Evolutionary conservation across 495 filamentous ascomycete genomes (phyloP).

Genomic region (Chlorociboria aeruginascens): DNA sequence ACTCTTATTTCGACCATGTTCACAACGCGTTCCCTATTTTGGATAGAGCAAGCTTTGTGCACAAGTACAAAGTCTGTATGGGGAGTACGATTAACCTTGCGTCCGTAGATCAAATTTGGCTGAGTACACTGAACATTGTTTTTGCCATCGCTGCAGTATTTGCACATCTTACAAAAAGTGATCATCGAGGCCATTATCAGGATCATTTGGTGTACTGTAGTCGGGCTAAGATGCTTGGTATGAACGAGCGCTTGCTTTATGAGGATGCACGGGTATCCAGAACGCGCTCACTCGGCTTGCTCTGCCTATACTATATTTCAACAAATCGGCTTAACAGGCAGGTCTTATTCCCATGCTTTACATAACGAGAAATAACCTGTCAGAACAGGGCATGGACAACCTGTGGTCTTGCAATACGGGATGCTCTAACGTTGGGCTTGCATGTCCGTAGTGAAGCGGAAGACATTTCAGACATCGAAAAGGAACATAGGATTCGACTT

Average conservation of each 20-base stretch:
- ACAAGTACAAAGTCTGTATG: slow-evolving; percentile 27
- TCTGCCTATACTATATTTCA: slow-evolving; percentile 46
- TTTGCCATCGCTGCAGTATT: slow-evolving; percentile 49
- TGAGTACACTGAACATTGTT: slow-evolving; percentile 49
- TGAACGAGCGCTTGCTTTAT: slow-evolving; percentile 40
- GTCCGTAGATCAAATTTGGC: slow-evolving; percentile 28
- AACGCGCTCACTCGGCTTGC: slow-evolving; percentile 44
- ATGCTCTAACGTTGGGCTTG: slow-evolving; percentile 46
- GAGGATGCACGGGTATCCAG: slow-evolving; percentile 44
- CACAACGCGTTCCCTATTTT: slow-evolving; percentile 52
- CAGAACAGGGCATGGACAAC: slow-evolving; percentile 46
- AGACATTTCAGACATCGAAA: slow-evolving; percentile 35
- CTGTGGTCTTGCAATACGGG: slow-evolving; percentile 43
- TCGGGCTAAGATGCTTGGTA: slow-evolving; percentile 37
- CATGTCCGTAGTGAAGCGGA: slow-evolving; percentile 43
- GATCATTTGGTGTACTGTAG: slow-evolving; percentile 43
- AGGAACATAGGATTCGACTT: slow-evolving; percentile 43
- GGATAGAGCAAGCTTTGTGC: slow-evolving; percentile 39
- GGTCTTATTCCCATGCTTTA: slow-evolving; percentile 2
- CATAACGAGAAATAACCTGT: too few relatives aligned
- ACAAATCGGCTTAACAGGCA: slow-evolving; percentile 51
- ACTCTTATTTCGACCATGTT: slow-evolving; percentile 45
- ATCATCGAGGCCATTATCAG: slow-evolving; percentile 30
- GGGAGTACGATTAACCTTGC: slow-evolving; percentile 19
- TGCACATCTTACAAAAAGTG: slow-evolving; percentile 27